Percentiles rank a stretch among this genome's conserved stretches.
phyloP scores from a whole-genome alignment of 768 basidiomycete genomes.

The Suillus fuscotomentosus region DNA sequence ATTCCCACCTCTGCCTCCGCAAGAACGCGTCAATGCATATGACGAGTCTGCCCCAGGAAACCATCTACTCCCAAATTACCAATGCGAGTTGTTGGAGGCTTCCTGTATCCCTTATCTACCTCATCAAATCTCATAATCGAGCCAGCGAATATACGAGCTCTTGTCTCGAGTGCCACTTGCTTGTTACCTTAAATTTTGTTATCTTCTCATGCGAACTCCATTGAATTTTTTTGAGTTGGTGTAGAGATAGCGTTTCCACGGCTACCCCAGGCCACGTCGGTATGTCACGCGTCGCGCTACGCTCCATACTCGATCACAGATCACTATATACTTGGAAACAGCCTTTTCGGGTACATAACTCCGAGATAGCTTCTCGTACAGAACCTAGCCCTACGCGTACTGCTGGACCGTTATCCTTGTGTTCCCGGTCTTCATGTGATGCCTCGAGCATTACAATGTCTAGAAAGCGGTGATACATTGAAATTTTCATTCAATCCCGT shows the following conservation, averaged over 20 bases:
- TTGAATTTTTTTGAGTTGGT: not conserved
- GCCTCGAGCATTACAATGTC: too few relatives aligned
- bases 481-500: too few relatives aligned
- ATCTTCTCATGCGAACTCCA: not conserved
- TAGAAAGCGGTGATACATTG: too few relatives aligned
- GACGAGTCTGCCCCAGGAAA: slow-evolving; percentile 37
- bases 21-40: too few relatives aligned
- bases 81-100: slow-evolving; percentile 42
- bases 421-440: too few relatives aligned
- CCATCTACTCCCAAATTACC: slow-evolving; percentile 31
- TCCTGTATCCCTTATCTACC: slow-evolving; percentile 22
- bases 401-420: too few relatives aligned
- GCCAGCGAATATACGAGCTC: not conserved
- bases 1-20: slow-evolving; percentile 1
- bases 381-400: too few relatives aligned
- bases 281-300: not conserved
- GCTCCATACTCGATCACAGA: not conserved
- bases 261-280: not conserved
- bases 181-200: not conserved
- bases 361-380: not conserved
- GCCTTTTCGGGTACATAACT: not conserved
- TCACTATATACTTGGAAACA: not conserved
- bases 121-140: slow-evolving; percentile 5
- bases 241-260: not conserved
- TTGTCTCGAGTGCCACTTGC: too few relatives aligned